Conservation (phyloP, 2,329 filamentous ascomycete species). For the Ceratocystis destructans region DNA sequence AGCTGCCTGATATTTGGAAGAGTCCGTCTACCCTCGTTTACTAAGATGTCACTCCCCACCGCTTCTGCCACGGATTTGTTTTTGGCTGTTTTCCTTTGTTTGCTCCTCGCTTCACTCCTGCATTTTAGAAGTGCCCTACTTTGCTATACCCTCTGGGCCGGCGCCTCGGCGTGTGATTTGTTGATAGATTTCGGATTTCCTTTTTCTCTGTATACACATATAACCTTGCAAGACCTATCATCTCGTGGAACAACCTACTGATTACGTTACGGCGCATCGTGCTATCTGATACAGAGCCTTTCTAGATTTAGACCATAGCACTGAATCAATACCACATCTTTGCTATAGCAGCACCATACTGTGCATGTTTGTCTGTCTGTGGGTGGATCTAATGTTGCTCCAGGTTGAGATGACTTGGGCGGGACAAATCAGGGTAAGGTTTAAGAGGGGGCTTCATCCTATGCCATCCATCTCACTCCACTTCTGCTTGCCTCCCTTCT, state of each 20-base stretch:
- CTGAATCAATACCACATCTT: background rate
- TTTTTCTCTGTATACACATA: background rate
- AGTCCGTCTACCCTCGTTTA: too few relatives aligned
- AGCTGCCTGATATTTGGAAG: background rate
- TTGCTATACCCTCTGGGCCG: background rate
- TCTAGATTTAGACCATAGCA: background rate
- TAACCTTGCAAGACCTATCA: background rate
- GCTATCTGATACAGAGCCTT: background rate
- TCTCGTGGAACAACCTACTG: background rate
- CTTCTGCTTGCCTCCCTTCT: background rate
- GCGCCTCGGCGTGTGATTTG: background rate
- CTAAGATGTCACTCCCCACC: too few relatives aligned
- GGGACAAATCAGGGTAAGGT: background rate
- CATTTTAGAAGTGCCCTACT: conserved; percentile 3
- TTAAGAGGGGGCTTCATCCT: too few relatives aligned
- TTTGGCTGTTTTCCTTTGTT: background rate
- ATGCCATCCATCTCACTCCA: background rate
- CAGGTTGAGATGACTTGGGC: background rate
- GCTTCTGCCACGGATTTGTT: background rate
- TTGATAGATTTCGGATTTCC: conserved; percentile 6
- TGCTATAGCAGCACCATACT: background rate
- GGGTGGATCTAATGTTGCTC: background rate
- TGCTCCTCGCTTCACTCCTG: conserved; percentile 21
- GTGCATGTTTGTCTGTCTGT: background rate
- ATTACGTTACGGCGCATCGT: background rate